Percentiles rank a stretch among this genome's conserved stretches.
These are phyloP conservation scores for Kodamaea arcana DNA, from an alignment of 1,139 yeast genomes.

Conservation along the genomic window DNA sequence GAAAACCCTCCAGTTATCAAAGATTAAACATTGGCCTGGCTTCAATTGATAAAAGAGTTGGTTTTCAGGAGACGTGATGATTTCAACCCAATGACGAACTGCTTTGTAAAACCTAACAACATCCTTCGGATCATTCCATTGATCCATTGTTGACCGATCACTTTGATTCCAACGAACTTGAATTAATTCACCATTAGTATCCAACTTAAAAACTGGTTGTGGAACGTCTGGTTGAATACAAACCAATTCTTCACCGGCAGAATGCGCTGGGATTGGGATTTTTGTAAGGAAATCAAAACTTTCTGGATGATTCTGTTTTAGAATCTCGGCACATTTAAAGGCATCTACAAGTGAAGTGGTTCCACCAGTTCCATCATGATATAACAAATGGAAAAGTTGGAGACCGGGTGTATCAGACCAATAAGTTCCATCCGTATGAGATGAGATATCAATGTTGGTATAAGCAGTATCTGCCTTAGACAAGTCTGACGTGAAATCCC, in stretches of 20 bases:
- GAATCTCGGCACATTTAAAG: slow-evolving; percentile 54
- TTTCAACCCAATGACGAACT: slow-evolving; percentile 52
- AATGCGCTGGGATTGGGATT: slow-evolving; percentile 65
- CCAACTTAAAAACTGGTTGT: slow-evolving; percentile 60
- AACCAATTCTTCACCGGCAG: slow-evolving; percentile 69
- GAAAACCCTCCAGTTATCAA: slow-evolving; percentile 75
- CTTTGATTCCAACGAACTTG: slow-evolving; percentile 78
- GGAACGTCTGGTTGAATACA: slow-evolving; percentile 62
- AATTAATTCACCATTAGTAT: slow-evolving; percentile 48
- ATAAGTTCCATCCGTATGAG: slow-evolving; percentile 77
- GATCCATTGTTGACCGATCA: slow-evolving; percentile 65
- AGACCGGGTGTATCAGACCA: slow-evolving; percentile 77
- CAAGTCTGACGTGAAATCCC: slow-evolving; percentile 76
- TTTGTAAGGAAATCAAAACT: slow-evolving; percentile 50
- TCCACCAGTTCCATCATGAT: slow-evolving; percentile 71
- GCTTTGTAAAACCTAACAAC: slow-evolving; percentile 60
- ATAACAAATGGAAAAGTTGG: slow-evolving; percentile 65
- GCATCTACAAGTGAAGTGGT: slow-evolving; percentile 70
- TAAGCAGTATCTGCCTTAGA: slow-evolving; percentile 73
- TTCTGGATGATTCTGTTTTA: slow-evolving; percentile 49
- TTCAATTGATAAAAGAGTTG: slow-evolving; percentile 55
- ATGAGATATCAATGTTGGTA: slow-evolving; percentile 61
- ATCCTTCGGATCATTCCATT: slow-evolving; percentile 51
- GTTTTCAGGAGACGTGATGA: slow-evolving; percentile 49
- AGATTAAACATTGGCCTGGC: slow-evolving; percentile 68